Conservation (phyloP, 306 rosid genomes). For the Medicago arabica region DNA sequence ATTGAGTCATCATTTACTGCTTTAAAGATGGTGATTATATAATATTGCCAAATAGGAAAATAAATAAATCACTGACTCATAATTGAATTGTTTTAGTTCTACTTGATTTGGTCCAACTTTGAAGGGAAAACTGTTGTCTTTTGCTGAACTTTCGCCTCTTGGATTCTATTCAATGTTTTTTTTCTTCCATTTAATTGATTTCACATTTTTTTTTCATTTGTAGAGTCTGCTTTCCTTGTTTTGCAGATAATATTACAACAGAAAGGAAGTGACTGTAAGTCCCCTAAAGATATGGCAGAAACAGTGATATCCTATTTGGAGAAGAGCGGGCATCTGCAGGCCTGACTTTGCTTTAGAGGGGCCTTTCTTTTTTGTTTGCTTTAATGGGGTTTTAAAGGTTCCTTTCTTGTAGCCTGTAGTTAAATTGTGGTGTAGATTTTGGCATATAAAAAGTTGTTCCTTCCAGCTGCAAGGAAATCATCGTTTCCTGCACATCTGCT, state of each 20-base stretch:
- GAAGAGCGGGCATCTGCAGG: constrained; percentile 71
- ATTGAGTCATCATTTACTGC: too few species aligned
- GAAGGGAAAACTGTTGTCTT: constrained; percentile 34
- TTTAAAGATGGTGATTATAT: background rate
- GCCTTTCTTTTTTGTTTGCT: constrained; percentile 40
- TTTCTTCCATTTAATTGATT: constrained; percentile 11
- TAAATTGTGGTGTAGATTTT: constrained; percentile 36
- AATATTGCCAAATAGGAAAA: background rate
- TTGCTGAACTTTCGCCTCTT: background rate
- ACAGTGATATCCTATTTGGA: constrained; percentile 74
- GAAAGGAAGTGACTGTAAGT: constrained; percentile 54
- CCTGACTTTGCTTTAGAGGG: constrained; percentile 50
- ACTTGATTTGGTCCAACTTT: background rate
- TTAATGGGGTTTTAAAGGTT: constrained; percentile 34
- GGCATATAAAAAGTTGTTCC: constrained; percentile 31
- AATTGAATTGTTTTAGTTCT: constrained; percentile 3
- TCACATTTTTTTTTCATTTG: constrained; percentile 10
- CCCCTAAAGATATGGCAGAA: constrained; percentile 72
- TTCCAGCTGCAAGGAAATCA: constrained; percentile 63
- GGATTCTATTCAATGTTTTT: constrained; percentile 20
- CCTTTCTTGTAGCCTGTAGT: constrained; percentile 25
- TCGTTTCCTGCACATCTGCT: constrained; percentile 66
- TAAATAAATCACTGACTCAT: background rate
- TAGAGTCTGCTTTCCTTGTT: constrained; percentile 23
- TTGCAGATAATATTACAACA: constrained; percentile 82